Evolutionary conservation across 2,329 filamentous ascomycete species (phyloP).

Genomic region (Aspergillus puulaauensis): DNA sequence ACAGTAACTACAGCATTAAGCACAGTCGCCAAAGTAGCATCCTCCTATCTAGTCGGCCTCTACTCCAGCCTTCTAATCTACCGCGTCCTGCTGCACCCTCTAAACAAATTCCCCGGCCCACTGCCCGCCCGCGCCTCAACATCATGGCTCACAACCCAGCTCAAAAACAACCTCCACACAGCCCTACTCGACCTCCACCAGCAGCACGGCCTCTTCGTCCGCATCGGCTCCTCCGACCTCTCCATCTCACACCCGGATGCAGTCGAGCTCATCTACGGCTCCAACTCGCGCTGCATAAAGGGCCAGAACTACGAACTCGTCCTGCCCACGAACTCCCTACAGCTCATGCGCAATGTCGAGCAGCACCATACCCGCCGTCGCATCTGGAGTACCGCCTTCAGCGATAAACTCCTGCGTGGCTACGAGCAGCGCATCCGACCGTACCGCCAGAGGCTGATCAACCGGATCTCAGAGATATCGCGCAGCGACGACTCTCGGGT

Average conservation of each 20-base stretch:
- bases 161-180: not conserved
- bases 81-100: conserved; percentile 15
- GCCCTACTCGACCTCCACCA: conserved; percentile 31
- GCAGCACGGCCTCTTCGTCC: conserved; percentile 36
- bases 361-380: conserved; percentile 41
- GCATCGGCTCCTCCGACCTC: conserved; percentile 36
- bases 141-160: conserved; percentile 21
- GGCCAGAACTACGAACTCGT: conserved; percentile 41
- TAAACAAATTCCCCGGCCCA: conserved; percentile 24
- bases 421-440: conserved; percentile 40
- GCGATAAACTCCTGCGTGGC: conserved; percentile 40
- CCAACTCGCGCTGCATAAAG: conserved; percentile 41
- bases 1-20: not conserved
- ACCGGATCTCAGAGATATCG: conserved; percentile 26
- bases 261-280: conserved; percentile 39
- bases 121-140: conserved; percentile 31
- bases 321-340: conserved; percentile 37
- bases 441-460: conserved; percentile 37
- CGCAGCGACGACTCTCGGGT: conserved; percentile 24
- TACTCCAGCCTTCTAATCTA: conserved; percentile 14
- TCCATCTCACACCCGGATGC: conserved; percentile 38
- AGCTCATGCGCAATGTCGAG: conserved; percentile 37
- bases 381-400: conserved; percentile 45
- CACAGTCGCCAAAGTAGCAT: not conserved
- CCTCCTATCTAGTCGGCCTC: conserved; percentile 9